A percentile compares a stretch with the other conserved stretches of the same genome.
phyloP scores from a whole-genome alignment of 192 early-diverging fungal genomes.

The Cladochytrium replicatum region DNA sequence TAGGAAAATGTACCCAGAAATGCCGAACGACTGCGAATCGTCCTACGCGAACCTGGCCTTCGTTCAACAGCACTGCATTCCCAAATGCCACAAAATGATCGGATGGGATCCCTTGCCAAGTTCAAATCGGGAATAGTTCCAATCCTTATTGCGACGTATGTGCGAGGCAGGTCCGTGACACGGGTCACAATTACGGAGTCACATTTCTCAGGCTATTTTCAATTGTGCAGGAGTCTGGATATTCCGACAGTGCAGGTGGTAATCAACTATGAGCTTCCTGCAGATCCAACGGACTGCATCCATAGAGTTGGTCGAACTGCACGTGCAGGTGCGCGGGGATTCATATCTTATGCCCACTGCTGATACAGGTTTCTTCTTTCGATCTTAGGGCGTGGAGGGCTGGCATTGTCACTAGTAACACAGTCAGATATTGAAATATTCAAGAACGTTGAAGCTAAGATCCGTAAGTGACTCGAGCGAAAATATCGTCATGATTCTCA shows the following conservation, averaged over 20 bases:
- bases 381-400: conserved; percentile 70
- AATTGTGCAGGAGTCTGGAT: no score
- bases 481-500: no score
- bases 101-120: conserved; percentile 80
- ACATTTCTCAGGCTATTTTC: no score
- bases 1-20: no score
- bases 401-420: conserved; percentile 75
- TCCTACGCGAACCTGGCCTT: conserved; percentile 86
- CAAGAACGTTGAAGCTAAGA: conserved; percentile 81
- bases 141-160: conserved; percentile 92
- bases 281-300: conserved; percentile 94
- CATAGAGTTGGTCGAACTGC: conserved; percentile 98
- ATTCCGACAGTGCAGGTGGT: conserved; percentile 91
- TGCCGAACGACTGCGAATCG: conserved; percentile 73
- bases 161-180: conserved; percentile 90
- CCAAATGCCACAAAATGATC: conserved; percentile 85
- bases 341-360: conserved; percentile 24
- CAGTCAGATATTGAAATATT: conserved; percentile 81
- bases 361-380: conserved; percentile 66
- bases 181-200: no score
- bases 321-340: no score
- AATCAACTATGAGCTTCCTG: conserved; percentile 93
- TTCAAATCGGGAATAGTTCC: conserved; percentile 82
- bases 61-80: conserved; percentile 84
- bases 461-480: no score